Evolutionary conservation across 768 basidiomycete genomes (phyloP), one percentile per base, ranked within the genome.

Genomic region (Mycena vitilis): DNA sequence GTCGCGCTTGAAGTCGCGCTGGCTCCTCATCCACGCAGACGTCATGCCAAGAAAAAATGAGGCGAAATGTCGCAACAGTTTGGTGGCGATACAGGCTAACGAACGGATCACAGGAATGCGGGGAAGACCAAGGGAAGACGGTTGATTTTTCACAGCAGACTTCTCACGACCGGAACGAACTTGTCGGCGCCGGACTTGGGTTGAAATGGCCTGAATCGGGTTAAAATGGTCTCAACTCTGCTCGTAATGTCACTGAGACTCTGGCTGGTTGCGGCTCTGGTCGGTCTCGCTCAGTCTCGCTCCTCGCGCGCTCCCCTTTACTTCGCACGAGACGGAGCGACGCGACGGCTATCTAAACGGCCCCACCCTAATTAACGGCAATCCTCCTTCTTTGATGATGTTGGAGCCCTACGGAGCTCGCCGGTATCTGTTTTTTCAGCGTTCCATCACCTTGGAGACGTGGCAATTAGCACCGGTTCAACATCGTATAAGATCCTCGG

Each of bases 391-490:
- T 23, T 56, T 55, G 53, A 53, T 53, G 16, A 6, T 23, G 23
- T 4, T 53, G 53, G 53, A 55, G 53, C 53, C 18, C 36, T 36
- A 30, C 15, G 40, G 40, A 40, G 40, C 40, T 11, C 5, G 20
- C 22, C 20, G 9, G 36, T 55, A 20, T 22, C 36, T 55, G 20
- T 55, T 5, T 40, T 30, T 47, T 54, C 22, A 11, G 34, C 22
- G 18, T 11, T 20, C 18, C 8, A 44, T 66, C 34, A 45, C 47
- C 65, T 66, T 66, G 59, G 54, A 47, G 13, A 66, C 65, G 38
- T 0, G 53, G 63, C 23, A 20, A 52, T 44, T 42, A 45, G 18
- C 58, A 30, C 45, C 37, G 54, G 63, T 34, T 23, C 54, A 23
- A 18, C 45, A 9, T 54, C 11, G 10, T 61, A 68, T 68, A 63